Conservation (phyloP, 768 basidiomycete genomes). For the Multifurca ochricompacta region DNA sequence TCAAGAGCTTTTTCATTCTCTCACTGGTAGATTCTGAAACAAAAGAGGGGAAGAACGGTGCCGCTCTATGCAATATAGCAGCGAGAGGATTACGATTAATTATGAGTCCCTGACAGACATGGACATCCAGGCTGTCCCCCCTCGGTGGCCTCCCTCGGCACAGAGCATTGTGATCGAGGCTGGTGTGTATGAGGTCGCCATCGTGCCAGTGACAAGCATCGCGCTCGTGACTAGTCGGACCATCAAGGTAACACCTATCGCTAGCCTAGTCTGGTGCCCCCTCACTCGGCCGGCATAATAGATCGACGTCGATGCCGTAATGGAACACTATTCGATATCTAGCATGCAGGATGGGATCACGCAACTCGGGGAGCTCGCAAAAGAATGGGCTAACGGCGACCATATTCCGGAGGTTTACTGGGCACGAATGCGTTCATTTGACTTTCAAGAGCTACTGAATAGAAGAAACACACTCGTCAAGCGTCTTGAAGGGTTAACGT, state of each 20-base stretch:
- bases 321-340: slow-evolving; percentile 56
- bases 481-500: slow-evolving; percentile 38
- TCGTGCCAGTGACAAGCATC: slow-evolving; percentile 66
- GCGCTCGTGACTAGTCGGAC: slow-evolving; percentile 59
- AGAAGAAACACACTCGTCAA: slow-evolving; percentile 44
- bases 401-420: slow-evolving; percentile 75
- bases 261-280: slow-evolving; percentile 3
- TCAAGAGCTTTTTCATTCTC: slow-evolving; percentile 58
- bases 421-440: slow-evolving; percentile 72
- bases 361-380: slow-evolving; percentile 41
- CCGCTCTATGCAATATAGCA: not conserved
- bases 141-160: slow-evolving; percentile 67
- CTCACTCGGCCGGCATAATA: slow-evolving; percentile 29
- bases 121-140: slow-evolving; percentile 50
- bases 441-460: slow-evolving; percentile 81
- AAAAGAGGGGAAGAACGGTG: slow-evolving; percentile 50
- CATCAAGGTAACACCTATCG: slow-evolving; percentile 50
- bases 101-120: slow-evolving; percentile 38
- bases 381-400: slow-evolving; percentile 46
- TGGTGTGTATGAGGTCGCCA: slow-evolving; percentile 56
- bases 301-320: slow-evolving; percentile 65
- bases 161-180: slow-evolving; percentile 39
- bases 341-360: slow-evolving; percentile 50
- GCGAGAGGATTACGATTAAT: not conserved
- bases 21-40: slow-evolving; percentile 60